A percentile compares a stretch with the other conserved stretches of the same genome.
phyloP scores from a whole-genome alignment of 2,329 filamentous ascomycete genomes.

The Fusarium graminum region DNA sequence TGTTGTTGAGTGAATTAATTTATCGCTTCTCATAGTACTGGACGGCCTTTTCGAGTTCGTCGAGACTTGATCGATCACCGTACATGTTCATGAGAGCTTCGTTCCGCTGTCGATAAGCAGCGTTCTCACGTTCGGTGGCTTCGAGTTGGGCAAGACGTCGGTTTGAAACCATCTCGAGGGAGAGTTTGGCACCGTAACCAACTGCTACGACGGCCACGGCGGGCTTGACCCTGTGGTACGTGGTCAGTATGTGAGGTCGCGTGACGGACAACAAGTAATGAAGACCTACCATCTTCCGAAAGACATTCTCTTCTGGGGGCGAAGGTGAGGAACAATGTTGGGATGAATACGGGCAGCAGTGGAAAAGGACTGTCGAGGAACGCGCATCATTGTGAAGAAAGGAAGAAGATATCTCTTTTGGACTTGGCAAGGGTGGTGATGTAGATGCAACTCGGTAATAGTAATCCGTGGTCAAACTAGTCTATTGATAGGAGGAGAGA shows the following conservation, averaged over 20 bases:
- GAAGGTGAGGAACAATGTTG: conserved; percentile 49
- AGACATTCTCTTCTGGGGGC: conserved; percentile 45
- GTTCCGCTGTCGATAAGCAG: conserved; percentile 55
- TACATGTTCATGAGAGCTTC: conserved; percentile 64
- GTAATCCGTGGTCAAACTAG: conserved; percentile 37
- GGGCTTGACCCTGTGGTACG: conserved; percentile 50
- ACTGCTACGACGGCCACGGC: conserved; percentile 51
- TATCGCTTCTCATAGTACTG: conserved; percentile 59
- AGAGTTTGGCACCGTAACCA: conserved; percentile 55
- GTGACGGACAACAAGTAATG: neutral
- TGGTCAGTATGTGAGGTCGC: conserved; percentile 22
- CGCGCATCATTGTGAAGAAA: conserved; percentile 45
- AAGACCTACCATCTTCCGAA: conserved; percentile 43
- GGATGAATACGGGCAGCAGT: conserved; percentile 49
- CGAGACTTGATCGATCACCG: conserved; percentile 63
- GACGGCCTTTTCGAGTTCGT: conserved; percentile 63
- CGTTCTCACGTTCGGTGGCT: conserved; percentile 53
- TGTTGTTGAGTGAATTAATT: conserved; percentile 22
- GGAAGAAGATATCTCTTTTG: conserved; percentile 25
- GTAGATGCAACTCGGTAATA: conserved; percentile 32
- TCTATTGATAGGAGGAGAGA: conserved; percentile 36
- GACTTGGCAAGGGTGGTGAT: conserved; percentile 33
- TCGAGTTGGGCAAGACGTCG: conserved; percentile 50
- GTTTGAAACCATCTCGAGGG: conserved; percentile 48
- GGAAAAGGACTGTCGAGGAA: conserved; percentile 47